Base-by-base conservation (phyloP, 2,329 filamentous ascomycete species). In the Aaosphaeria pasadenensis region DNA sequence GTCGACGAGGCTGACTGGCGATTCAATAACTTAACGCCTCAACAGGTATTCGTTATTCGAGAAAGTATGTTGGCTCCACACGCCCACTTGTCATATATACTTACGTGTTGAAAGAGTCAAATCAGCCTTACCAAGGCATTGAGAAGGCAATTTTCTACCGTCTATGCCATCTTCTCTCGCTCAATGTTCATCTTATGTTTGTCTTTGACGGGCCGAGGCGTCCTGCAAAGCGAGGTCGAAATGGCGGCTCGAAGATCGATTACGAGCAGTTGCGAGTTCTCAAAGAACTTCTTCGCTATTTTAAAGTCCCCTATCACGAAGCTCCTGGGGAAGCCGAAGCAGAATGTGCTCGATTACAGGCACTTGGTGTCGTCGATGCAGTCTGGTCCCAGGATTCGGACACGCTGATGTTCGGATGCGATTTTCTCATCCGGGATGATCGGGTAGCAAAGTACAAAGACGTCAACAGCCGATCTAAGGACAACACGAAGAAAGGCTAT, bases 151-250 rank as follows among this genome's bases (percentile, higher is more conserved):
- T 74, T 42, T 63, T 75, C 31, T 71, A 62, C 52, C 66, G 71
- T 5, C 62, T 79, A 50, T 59, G 76, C 43, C 70, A 73, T 4
- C 69, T 81, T 1, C 66, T 79, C 29, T 71, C 71, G 17, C 67
- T 77, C 5, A 73, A 79, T 11, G 75, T 83, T 5, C 72, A 79
- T 38, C 68, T 78, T 1, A 54, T 82, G 5, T 81, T 82, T 47
- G 74, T 83, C 3, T 81, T 80, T 51, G 80, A 83, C 48, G 79
- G 80, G 1, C 67, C 75, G 7, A 71, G 74, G 11, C 74, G 65
- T 48, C 67, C 70, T 1, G 57, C 63, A 59, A 71, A 75, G 53
- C 54, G 66, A 11, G 59, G 62, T 7, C 53, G 67, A 38, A 43
- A 55, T 32, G 57, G 60, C 0, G 63, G 62, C 9, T 54, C 59